Conservation (phyloP, 208 protist genomes). For the Wallacemonas collosoma region DNA sequence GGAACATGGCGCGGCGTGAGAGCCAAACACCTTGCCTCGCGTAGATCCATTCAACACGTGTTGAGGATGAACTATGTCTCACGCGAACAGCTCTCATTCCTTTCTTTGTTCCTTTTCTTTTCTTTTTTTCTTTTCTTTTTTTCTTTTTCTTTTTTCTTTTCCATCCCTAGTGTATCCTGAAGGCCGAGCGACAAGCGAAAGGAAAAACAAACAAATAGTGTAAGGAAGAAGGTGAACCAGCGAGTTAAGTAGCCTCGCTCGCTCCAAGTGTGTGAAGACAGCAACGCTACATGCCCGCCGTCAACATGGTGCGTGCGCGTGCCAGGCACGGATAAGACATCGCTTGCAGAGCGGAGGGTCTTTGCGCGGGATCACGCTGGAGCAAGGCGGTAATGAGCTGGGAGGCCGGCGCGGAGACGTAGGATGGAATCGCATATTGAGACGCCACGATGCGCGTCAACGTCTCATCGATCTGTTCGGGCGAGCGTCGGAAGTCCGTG, state of each 20-base stretch:
- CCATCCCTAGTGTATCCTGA: too few relatives aligned
- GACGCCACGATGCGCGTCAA: conserved; percentile 51
- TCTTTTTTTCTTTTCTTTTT: not conserved
- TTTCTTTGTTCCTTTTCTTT: not conserved
- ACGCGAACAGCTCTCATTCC: not conserved
- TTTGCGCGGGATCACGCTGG: conserved; percentile 32
- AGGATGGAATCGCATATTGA: conserved; percentile 55
- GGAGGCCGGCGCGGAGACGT: conserved; percentile 36
- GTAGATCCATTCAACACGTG: too few relatives aligned
- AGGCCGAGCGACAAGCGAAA: too few relatives aligned
- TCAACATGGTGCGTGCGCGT: conserved; percentile 5
- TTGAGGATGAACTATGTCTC: not conserved
- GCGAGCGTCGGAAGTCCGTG: conserved; percentile 18
- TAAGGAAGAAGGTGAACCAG: too few relatives aligned
- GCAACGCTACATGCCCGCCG: conserved; percentile 16
- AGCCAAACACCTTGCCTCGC: too few relatives aligned
- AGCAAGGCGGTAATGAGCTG: conserved; percentile 52
- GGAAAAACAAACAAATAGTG: too few relatives aligned
- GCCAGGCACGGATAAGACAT: conserved; percentile 45
- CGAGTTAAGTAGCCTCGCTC: too few relatives aligned
- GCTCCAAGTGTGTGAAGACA: too few relatives aligned
- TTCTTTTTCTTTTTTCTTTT: not conserved
- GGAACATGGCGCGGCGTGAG: too few relatives aligned
- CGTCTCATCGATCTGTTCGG: conserved; percentile 46
- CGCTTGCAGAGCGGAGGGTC: conserved; percentile 40